Evolutionary conservation across 768 basidiomycete species (phyloP).

Genomic region (Suillus lakei): DNA sequence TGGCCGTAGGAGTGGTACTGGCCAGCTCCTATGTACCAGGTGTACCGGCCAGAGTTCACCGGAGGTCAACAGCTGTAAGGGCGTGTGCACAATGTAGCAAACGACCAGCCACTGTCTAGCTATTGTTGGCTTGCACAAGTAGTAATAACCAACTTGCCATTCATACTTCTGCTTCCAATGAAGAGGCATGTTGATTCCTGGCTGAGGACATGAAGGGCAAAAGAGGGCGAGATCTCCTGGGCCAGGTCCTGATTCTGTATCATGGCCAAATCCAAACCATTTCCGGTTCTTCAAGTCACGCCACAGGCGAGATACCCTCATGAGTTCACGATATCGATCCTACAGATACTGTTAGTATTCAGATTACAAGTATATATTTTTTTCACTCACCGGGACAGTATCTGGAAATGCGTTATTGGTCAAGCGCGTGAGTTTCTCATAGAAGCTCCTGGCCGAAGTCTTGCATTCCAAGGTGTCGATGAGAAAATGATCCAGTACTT

Average conservation of each 20-base stretch:
- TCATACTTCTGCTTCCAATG: constrained; percentile 22
- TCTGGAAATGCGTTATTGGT: constrained; percentile 8
- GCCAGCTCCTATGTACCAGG: too few species aligned
- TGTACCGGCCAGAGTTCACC: too few species aligned
- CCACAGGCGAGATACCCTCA: constrained; percentile 11
- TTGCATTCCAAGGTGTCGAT: constrained; percentile 18
- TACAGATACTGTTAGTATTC: background rate
- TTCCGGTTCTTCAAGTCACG: constrained; percentile 9
- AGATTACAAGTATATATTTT: too few species aligned
- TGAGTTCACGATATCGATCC: constrained; percentile 20
- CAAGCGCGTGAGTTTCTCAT: constrained; percentile 6
- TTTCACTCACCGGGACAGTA: background rate
- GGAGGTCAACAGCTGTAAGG: too few species aligned
- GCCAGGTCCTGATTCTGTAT: constrained; percentile 2
- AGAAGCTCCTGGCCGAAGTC: constrained; percentile 17
- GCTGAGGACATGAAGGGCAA: constrained; percentile 35
- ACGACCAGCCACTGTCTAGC: too few species aligned
- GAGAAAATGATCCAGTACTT: constrained; percentile 9
- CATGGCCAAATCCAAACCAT: constrained; percentile 17
- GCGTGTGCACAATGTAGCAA: too few species aligned
- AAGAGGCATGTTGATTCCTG: constrained; percentile 26
- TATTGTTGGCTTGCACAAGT: too few species aligned
- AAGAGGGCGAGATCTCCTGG: constrained; percentile 22
- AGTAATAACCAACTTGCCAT: constrained; percentile 1
- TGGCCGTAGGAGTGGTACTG: too few species aligned